Evolutionary conservation across 1,284 basidiomycete species (phyloP).

Genomic region (Rhizoctonia solani): DNA sequence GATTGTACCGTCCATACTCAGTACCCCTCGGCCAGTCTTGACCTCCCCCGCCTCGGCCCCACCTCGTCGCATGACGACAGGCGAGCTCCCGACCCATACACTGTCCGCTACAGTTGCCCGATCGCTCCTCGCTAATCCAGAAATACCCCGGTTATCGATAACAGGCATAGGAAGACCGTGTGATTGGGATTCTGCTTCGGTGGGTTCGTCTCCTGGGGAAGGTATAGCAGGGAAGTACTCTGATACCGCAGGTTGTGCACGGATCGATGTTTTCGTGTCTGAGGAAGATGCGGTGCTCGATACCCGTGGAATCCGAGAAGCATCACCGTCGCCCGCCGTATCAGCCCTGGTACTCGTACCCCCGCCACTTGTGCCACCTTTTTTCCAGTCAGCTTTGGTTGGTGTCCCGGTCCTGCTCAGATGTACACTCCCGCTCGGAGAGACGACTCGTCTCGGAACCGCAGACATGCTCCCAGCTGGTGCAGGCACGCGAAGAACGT

Average conservation of each 20-base stretch:
- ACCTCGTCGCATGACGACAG: neutral
- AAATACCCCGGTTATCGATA: neutral
- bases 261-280: no score
- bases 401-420: constrained; percentile 23
- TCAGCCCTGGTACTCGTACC: neutral
- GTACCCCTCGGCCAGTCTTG: constrained; percentile 13
- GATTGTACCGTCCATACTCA: constrained; percentile 3
- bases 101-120: constrained; percentile 29
- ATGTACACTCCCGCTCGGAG: neutral
- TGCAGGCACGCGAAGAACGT: constrained; percentile 20
- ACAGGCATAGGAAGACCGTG: constrained; percentile 2
- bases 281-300: no score
- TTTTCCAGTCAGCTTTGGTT: constrained; percentile 23
- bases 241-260: neutral
- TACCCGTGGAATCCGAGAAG: no score
- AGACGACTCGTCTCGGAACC: constrained; percentile 15
- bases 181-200: neutral
- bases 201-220: neutral
- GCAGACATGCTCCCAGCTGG: constrained; percentile 16
- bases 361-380: neutral
- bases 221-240: constrained; percentile 21
- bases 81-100: neutral
- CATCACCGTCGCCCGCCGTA: no score
- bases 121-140: constrained; percentile 11
- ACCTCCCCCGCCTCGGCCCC: constrained; percentile 21